These are phyloP conservation scores for Pyrenochaeta sp. DNA, from an alignment of 2,329 filamentous ascomycete genomes.

Conservation along the genomic window DNA sequence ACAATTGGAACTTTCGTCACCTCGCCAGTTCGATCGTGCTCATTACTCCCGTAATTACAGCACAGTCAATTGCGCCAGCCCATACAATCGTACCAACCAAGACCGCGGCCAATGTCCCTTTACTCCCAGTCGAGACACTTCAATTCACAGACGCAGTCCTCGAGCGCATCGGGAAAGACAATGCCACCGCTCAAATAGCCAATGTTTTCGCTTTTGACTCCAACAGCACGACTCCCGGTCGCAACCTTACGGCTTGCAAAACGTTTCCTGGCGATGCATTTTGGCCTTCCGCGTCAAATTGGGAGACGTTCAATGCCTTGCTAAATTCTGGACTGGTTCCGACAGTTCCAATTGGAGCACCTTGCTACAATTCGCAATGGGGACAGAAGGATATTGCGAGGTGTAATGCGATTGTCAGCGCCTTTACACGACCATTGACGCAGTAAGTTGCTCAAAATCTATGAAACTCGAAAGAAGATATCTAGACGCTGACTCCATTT, in stretches of 20 bases:
- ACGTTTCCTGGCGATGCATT: conserved; percentile 27
- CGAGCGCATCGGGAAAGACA: conserved; percentile 2
- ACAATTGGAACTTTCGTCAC: too few species aligned
- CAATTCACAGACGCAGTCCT: conserved; percentile 22
- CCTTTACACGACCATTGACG: conserved; percentile 14
- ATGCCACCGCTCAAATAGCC: conserved; percentile 4
- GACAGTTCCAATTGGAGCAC: conserved; percentile 28
- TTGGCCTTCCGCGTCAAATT: conserved; percentile 21
- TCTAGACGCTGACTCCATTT: too few species aligned
- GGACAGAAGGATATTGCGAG: conserved; percentile 13
- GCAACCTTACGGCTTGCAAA: conserved; percentile 21
- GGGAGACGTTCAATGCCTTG: conserved; percentile 24
- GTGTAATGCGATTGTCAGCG: conserved; percentile 18
- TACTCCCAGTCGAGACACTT: conserved; percentile 17
- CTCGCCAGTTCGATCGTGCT: too few species aligned
- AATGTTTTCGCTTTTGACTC: conserved; percentile 41
- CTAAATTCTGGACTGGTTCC: conserved; percentile 24
- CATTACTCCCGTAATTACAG: not conserved
- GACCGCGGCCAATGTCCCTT: conserved; percentile 12
- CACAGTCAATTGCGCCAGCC: conserved; percentile 11
- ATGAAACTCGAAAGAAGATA: too few species aligned
- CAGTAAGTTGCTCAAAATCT: conserved; percentile 7
- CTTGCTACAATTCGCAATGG: conserved; percentile 28
- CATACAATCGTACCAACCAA: conserved; percentile 12
- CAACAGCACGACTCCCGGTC: not conserved